Evolutionary conservation across 78 protist genomes (phyloP).

Genomic region (Dictyostelium intermedium): DNA sequence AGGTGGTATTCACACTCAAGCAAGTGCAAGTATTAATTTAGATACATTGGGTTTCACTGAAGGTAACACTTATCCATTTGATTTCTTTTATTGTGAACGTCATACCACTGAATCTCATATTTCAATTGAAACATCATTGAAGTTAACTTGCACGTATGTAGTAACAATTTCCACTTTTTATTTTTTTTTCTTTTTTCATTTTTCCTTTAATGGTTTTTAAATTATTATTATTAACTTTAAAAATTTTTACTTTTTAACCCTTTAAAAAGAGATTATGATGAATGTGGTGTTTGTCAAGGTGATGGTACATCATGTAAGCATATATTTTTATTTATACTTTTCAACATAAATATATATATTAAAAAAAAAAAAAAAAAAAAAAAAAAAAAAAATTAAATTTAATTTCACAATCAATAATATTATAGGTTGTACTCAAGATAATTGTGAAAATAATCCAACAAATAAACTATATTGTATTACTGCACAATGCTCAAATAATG

Average conservation of each 20-base stretch:
- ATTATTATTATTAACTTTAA: too few relatives aligned
- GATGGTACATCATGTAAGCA: not conserved
- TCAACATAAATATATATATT: too few relatives aligned
- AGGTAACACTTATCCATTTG: constrained; percentile 23
- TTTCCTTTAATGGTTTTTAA: not conserved
- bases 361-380: too few relatives aligned
- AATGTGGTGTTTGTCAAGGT: constrained; percentile 72
- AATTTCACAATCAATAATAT: too few relatives aligned
- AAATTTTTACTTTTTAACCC: not conserved
- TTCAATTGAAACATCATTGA: not conserved
- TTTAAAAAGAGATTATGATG: not conserved
- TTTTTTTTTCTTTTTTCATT: not conserved
- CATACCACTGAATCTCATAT: not conserved
- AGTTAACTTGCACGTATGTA: not conserved
- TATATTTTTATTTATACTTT: not conserved
- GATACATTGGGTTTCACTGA: not conserved
- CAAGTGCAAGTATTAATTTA: not conserved
- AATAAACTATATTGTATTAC: not conserved
- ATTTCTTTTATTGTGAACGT: constrained; percentile 66
- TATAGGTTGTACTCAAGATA: not conserved
- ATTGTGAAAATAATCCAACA: not conserved
- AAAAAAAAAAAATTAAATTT: too few relatives aligned
- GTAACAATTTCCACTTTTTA: too few relatives aligned
- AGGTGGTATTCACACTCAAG: constrained; percentile 37
- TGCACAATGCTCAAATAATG: not conserved